Conservation (phyloP, 108 stramenopile genomes). For the Cyclotella baltica region DNA sequence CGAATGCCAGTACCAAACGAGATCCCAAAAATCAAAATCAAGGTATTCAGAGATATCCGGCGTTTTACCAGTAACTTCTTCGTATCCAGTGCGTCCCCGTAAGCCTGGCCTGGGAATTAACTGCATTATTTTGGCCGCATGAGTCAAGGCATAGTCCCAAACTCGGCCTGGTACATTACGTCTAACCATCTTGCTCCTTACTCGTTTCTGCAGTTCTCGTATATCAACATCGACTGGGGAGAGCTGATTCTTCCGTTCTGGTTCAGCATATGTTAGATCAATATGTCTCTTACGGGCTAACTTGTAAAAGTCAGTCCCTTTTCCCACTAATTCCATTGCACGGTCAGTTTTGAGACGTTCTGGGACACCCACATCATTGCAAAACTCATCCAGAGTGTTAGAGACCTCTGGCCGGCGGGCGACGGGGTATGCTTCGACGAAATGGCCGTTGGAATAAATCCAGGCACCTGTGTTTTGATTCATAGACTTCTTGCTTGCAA, state of each 20-base stretch:
- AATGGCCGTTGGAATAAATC: not conserved
- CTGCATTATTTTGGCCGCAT: conserved; percentile 25
- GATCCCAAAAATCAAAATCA: too few species aligned
- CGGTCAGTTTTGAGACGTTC: not conserved
- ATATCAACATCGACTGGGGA: too few species aligned
- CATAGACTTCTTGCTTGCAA: too few species aligned
- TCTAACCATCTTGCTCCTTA: not conserved
- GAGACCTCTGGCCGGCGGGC: not conserved
- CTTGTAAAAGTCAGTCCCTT: not conserved
- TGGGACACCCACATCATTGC: not conserved
- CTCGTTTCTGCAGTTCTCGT: not conserved
- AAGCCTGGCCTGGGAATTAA: not conserved
- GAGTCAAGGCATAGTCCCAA: too few species aligned
- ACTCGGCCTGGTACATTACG: too few species aligned
- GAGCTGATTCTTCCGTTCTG: not conserved
- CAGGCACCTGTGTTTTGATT: too few species aligned
- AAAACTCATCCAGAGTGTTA: not conserved
- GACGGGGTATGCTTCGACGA: not conserved
- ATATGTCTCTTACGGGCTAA: not conserved
- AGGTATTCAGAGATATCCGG: too few species aligned
- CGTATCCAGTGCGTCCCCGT: too few species aligned
- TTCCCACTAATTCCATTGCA: not conserved
- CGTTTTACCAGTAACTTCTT: too few species aligned
- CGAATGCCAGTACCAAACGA: too few species aligned
- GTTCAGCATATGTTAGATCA: not conserved